Conservation (phyloP, 148 eudicot species). For the Vaccinium corymbosum region DNA sequence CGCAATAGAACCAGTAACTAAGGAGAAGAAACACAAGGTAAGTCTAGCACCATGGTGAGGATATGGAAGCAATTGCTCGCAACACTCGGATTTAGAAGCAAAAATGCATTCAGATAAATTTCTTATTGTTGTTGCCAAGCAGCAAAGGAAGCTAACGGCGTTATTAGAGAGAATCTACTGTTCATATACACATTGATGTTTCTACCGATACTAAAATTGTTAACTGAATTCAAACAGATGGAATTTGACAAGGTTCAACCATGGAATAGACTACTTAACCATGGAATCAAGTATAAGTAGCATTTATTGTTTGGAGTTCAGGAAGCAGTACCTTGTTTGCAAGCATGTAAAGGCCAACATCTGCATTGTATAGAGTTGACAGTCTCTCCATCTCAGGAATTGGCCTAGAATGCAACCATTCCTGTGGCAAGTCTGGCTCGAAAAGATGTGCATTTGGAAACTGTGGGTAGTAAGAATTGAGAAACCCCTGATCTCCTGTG, state of each 20-base stretch:
- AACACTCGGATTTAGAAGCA: not conserved
- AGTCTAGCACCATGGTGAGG: not conserved
- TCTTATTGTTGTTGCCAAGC: not conserved
- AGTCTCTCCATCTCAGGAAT: conserved; percentile 86
- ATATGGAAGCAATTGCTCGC: not conserved
- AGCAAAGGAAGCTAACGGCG: not conserved
- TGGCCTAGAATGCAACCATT: conserved; percentile 58
- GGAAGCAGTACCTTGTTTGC: conserved; percentile 76
- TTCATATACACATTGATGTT: not conserved
- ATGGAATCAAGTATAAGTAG: not conserved
- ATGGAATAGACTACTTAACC: not conserved
- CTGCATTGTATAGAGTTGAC: conserved; percentile 95
- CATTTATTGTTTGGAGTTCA: not conserved
- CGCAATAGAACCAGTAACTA: conserved; percentile 1
- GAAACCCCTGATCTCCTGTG: conserved; percentile 95
- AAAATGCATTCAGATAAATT: not conserved
- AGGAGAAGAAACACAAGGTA: not conserved
- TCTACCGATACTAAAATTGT: not conserved
- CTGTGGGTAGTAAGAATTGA: conserved; percentile 77
- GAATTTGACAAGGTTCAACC: not conserved
- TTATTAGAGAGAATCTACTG: not conserved
- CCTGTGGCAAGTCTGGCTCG: conserved; percentile 53
- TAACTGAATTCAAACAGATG: not conserved
- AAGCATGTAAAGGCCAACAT: conserved; percentile 99
- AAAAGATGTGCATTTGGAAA: conserved; percentile 85